Percentiles rank a stretch among this genome's conserved stretches.
Evolutionary conservation across 495 filamentous ascomycete genomes (phyloP).

Genomic region (Daldinia bambusicola): DNA sequence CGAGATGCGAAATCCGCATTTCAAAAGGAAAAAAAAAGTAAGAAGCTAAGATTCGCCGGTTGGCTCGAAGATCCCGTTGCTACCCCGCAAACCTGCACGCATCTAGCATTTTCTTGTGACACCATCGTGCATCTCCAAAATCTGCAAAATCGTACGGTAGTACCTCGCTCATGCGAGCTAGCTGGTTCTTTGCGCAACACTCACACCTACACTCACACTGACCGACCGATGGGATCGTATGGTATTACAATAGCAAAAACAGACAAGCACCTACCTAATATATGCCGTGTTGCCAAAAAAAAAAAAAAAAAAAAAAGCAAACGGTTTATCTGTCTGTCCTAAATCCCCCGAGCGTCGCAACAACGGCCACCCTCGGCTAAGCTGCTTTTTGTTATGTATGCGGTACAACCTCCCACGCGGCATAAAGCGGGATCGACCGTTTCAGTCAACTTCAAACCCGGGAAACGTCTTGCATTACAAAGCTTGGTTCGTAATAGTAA

Average conservation of each 20-base stretch:
- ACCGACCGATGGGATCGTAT: too few species aligned
- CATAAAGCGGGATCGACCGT: background rate
- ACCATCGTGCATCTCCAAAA: conserved; percentile 32
- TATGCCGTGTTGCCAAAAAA: too few species aligned
- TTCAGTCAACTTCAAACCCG: background rate
- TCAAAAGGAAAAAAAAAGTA: too few species aligned
- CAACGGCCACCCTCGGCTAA: too few species aligned
- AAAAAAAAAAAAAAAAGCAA: too few species aligned
- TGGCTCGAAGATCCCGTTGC: conserved; percentile 39
- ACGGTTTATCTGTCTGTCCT: too few species aligned
- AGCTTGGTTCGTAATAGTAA: background rate
- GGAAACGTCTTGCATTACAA: background rate
- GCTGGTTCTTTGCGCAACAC: too few species aligned
- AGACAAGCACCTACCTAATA: too few species aligned
- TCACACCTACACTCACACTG: too few species aligned
- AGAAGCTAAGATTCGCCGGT: conserved; percentile 21
- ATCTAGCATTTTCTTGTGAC: conserved; percentile 35
- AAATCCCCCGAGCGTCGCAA: too few species aligned
- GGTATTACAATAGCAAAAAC: too few species aligned
- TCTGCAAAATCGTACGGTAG: conserved; percentile 22
- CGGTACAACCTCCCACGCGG: background rate
- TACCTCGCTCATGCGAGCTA: background rate
- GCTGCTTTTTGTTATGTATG: background rate
- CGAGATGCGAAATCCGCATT: conserved; percentile 5
- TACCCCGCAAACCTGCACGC: conserved; percentile 39